These are phyloP conservation scores for Lipomyces oligophaga DNA, from an alignment of 805 yeast species.

Conservation along the genomic window DNA sequence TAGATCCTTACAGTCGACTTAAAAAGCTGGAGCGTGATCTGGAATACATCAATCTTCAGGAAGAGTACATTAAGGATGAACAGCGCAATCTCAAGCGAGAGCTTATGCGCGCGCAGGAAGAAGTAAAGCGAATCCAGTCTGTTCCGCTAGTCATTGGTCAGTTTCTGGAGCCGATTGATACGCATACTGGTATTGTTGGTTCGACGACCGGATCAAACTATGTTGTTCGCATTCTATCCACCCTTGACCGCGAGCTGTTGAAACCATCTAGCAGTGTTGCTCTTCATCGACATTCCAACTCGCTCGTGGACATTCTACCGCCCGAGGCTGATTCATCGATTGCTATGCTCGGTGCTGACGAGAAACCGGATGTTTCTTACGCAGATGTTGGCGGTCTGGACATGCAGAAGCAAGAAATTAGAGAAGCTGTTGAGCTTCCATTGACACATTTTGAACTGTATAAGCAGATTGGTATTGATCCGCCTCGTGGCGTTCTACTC, in stretches of 20 bases:
- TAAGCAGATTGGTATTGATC: conserved; percentile 95
- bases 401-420: conserved; percentile 97
- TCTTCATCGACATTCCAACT: conserved; percentile 96
- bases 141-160: conserved; percentile 98
- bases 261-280: conserved; percentile 96
- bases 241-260: conserved; percentile 88
- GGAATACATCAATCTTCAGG: conserved; percentile 80
- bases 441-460: conserved; percentile 92
- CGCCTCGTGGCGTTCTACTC: conserved; percentile 94
- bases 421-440: conserved; percentile 98
- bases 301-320: conserved; percentile 93
- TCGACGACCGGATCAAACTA: conserved; percentile 97
- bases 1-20: conserved; percentile 75
- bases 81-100: conserved; percentile 95
- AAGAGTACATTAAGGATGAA: conserved; percentile 95
- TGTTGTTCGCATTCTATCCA: conserved; percentile 90
- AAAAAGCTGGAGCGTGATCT: conserved; percentile 88
- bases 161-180: conserved; percentile 95
- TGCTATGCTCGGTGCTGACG: conserved; percentile 89
- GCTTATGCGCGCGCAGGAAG: conserved; percentile 94
- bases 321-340: conserved; percentile 98
- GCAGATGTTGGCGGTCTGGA: conserved; percentile 99
- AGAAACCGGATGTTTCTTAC: conserved; percentile 91
- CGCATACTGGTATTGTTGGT: conserved; percentile 92
- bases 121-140: conserved; percentile 93